These are phyloP conservation scores for Dothideomycetidae sp. DNA, from an alignment of 2,329 filamentous ascomycete species.

Conservation along the genomic window DNA sequence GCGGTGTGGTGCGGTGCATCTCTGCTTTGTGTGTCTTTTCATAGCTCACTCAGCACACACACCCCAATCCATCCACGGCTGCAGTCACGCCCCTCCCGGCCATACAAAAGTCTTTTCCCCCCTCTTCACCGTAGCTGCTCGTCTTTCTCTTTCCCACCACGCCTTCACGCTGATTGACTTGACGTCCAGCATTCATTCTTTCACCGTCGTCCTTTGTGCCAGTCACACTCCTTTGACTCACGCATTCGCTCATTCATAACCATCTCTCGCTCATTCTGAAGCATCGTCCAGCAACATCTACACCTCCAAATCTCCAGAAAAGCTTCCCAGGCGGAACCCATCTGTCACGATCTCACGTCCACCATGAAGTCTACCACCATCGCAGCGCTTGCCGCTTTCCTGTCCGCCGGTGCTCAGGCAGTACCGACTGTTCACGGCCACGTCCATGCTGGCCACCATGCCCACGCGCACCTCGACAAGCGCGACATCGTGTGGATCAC, in stretches of 20 bases:
- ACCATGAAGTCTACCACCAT: slow-evolving; percentile 8
- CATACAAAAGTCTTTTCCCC: slow-evolving; percentile 7
- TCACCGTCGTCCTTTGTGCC: slow-evolving; percentile 2
- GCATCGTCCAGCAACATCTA: background rate
- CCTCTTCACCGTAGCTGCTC: slow-evolving; percentile 1
- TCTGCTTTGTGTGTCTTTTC: too few relatives aligned
- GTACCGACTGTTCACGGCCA: slow-evolving; percentile 7
- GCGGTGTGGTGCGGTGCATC: too few relatives aligned
- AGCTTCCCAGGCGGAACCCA: slow-evolving; percentile 3
- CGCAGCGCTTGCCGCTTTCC: slow-evolving; percentile 7
- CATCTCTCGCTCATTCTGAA: background rate
- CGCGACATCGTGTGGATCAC: slow-evolving; percentile 37
- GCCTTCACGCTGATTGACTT: slow-evolving; percentile 7
- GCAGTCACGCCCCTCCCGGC: too few relatives aligned
- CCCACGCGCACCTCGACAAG: slow-evolving; percentile 17
- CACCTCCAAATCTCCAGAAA: slow-evolving; percentile 3
- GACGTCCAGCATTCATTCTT: slow-evolving; percentile 10
- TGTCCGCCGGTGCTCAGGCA: slow-evolving; percentile 9
- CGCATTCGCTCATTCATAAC: slow-evolving; percentile 1
- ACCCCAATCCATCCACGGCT: too few relatives aligned
- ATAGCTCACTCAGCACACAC: too few relatives aligned
- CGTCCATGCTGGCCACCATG: slow-evolving; percentile 2
- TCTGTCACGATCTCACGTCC: background rate
- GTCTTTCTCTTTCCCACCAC: slow-evolving; percentile 6
- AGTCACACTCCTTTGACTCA: slow-evolving; percentile 1